Evolutionary conservation across 257 asterid genomes (phyloP), one percentile per base, ranked within the genome.

Genomic region (Nicotiana undulata): DNA sequence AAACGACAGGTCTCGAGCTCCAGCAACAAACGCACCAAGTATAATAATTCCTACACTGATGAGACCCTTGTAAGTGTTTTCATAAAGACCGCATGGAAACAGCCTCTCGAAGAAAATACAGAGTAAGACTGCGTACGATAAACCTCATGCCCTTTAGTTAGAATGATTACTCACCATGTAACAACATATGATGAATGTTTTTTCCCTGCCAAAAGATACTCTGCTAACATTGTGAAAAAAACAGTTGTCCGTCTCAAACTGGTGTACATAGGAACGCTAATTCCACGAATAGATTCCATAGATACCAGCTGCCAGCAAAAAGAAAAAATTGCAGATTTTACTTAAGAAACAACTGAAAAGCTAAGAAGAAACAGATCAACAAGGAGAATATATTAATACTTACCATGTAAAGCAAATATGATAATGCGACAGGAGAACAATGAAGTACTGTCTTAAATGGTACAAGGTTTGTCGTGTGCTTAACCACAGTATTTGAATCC

Each of bases 331-430:
- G 74, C 12, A 34, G 51, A 46, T 74, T 46, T 40, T 16, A 74
- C 61, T 49, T 26, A 1, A 74, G 61, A 74, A 74, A 15, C 22
- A 74, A 26, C 37, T 6, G 59, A 46, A 72, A 72, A 72, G 7
- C 4, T 6, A 46, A 46, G 34, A 22, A 12, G 15, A 46, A 64
- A n/a, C 11, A 26, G 37, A 63, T 13, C 16, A 59, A 59, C 6
- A 0, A 20, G 22, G 6, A 9, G 15, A 31, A 1, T n/a, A n/a
- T n/a, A n/a, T 52, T 51, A 52, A 51, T 26, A 60, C 80, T 34
- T 72, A 83, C 86, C 86, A 83, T 83, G 81, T 83, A 83, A 83
- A 83, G 44, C 83, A 83, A 72, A 60, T 83, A 83, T 46, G 81
- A 79, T 16, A 83, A 28, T 32, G 86, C 81, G 60, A 83, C 63